Evolutionary conservation across 2,329 filamentous ascomycete species (phyloP).

Genomic region (Fusarium bulbicola): DNA sequence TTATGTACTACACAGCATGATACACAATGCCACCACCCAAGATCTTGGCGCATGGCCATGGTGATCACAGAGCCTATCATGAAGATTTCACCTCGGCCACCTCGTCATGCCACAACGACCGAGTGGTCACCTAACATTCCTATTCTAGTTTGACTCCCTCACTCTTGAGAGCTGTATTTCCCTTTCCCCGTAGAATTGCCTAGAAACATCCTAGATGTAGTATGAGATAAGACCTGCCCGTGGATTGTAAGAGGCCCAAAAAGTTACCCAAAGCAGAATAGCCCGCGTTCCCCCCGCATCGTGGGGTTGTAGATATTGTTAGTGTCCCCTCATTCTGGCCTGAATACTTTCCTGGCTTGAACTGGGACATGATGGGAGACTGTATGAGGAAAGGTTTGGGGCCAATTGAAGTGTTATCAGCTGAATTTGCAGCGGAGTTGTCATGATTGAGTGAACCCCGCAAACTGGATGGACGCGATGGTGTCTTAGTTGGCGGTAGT

Average conservation of each 20-base stretch:
- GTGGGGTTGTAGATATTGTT: not conserved
- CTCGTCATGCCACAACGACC: not conserved
- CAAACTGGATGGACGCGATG: not conserved
- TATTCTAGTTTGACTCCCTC: not conserved
- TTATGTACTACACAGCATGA: constrained; percentile 18
- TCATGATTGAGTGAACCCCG: constrained; percentile 2
- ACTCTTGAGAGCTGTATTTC: not conserved
- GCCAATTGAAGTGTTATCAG: not conserved
- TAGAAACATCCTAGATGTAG: constrained; percentile 22
- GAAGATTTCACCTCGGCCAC: not conserved
- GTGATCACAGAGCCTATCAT: not conserved
- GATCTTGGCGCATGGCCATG: constrained; percentile 10
- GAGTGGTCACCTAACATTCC: constrained; percentile 17
- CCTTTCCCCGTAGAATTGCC: not conserved
- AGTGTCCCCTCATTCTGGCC: constrained; percentile 9
- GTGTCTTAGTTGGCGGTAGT: not conserved
- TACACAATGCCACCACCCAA: not conserved
- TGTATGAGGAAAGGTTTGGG: not conserved
- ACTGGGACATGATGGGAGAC: not conserved
- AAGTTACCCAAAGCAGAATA: constrained; percentile 29
- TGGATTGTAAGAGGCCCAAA: constrained; percentile 18
- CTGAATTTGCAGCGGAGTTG: not conserved
- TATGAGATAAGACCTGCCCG: constrained; percentile 10
- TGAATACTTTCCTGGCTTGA: constrained; percentile 25
- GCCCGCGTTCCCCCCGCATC: constrained; percentile 12